phyloP scores from a whole-genome alignment of 202 grass and related monocot genomes.

The Bolboschoenoplectus hybrid region DNA sequence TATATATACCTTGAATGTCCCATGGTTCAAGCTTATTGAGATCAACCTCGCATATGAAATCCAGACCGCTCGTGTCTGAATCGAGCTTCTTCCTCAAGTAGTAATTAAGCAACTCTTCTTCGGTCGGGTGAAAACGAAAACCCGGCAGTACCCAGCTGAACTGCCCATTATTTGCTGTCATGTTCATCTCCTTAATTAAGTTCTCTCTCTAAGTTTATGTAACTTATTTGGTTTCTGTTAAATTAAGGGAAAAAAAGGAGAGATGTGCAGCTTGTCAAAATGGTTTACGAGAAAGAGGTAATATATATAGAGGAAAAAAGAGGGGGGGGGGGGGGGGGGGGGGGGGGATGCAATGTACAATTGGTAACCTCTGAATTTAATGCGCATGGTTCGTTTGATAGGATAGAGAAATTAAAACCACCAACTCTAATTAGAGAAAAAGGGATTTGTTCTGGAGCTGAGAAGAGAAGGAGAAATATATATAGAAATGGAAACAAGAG shows the following conservation, averaged over 20 bases:
- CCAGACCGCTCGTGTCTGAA: constrained; percentile 72
- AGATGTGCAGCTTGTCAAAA: constrained; percentile 22
- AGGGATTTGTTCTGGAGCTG: constrained; percentile 25
- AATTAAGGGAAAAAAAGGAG: constrained; percentile 33
- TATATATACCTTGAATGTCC: constrained; percentile 68
- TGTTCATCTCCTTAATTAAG: not conserved
- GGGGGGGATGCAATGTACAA: constrained; percentile 19
- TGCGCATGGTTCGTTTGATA: constrained; percentile 74
- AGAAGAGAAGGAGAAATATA: not conserved
- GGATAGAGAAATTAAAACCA: constrained; percentile 61
- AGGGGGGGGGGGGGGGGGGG: constrained; percentile 29
- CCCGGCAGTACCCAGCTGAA: constrained; percentile 62
- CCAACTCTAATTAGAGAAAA: constrained; percentile 57
- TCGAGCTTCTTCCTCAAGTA: constrained; percentile 88
- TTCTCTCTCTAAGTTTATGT: not conserved
- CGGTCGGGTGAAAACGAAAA: constrained; percentile 89
- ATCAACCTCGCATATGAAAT: constrained; percentile 86
- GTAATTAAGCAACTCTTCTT: constrained; percentile 91
- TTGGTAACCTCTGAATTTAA: constrained; percentile 36
- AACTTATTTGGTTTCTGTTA: not conserved
- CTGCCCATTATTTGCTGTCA: constrained; percentile 28
- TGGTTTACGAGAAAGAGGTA: constrained; percentile 48
- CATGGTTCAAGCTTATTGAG: constrained; percentile 91
- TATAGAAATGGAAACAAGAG: not conserved
- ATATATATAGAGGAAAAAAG: constrained; percentile 56